These are phyloP conservation scores for Monosporascus sp. DNA, from an alignment of 2,329 filamentous ascomycete genomes.

Conservation along the genomic window DNA sequence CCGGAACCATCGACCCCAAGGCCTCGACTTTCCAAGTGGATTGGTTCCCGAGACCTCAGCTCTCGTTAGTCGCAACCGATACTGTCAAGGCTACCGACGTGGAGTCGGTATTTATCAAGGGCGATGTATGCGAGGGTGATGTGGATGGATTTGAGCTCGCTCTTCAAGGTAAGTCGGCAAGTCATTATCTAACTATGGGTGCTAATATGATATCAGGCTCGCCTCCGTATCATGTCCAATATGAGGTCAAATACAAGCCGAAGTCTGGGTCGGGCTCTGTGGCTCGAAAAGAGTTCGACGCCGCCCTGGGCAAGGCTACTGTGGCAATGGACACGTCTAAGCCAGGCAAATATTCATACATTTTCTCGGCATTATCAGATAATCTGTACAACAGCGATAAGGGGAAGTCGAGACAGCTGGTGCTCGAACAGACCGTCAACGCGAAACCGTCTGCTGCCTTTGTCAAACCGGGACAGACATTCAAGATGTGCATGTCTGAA, in stretches of 20 bases:
- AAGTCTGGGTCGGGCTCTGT: slow-evolving; percentile 59
- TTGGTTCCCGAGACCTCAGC: slow-evolving; percentile 77
- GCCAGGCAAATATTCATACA: slow-evolving; percentile 80
- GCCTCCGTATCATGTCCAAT: slow-evolving; percentile 77
- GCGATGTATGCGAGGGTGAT: slow-evolving; percentile 88
- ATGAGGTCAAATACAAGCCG: slow-evolving; percentile 70
- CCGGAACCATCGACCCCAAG: slow-evolving; percentile 69
- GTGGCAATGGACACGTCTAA: slow-evolving; percentile 82
- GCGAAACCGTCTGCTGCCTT: slow-evolving; percentile 79
- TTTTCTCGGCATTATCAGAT: slow-evolving; percentile 77
- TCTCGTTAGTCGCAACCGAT: slow-evolving; percentile 61
- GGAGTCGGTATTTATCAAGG: slow-evolving; percentile 59
- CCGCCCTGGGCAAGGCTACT: slow-evolving; percentile 68
- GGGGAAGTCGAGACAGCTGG: slow-evolving; percentile 58
- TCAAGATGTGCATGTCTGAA: slow-evolving; percentile 91
- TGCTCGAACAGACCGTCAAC: slow-evolving; percentile 78
- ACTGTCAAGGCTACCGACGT: slow-evolving; percentile 45
- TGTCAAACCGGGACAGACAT: slow-evolving; percentile 79
- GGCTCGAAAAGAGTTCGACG: slow-evolving; percentile 67
- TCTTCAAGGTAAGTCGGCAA: slow-evolving; percentile 58
- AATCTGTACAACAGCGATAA: slow-evolving; percentile 75
- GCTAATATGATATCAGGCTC: slow-evolving; percentile 48
- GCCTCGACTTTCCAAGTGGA: slow-evolving; percentile 73
- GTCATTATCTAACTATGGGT: slow-evolving; percentile 5
- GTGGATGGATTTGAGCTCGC: slow-evolving; percentile 81